Conservation (phyloP, 2,329 filamentous ascomycete genomes). For the Neodidymelliopsis sp. region DNA sequence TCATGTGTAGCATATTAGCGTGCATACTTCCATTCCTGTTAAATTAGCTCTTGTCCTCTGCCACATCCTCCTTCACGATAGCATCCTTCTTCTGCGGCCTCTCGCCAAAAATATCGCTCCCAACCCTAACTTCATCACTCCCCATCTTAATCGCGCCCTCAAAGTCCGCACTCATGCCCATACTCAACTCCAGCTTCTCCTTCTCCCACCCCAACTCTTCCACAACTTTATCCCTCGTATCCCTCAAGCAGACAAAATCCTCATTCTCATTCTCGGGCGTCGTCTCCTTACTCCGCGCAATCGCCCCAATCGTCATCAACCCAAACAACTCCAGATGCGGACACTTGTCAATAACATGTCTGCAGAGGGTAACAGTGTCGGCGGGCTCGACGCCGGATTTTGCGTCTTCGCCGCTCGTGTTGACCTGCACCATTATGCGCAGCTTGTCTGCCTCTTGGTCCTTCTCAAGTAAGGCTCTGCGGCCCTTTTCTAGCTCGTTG, state of each 20-base stretch:
- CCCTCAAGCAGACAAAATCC: conserved; percentile 76
- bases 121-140: conserved; percentile 88
- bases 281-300: conserved; percentile 80
- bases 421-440: conserved; percentile 88
- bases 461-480: conserved; percentile 62
- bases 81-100: conserved; percentile 82
- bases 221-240: conserved; percentile 75
- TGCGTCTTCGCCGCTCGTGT: conserved; percentile 85
- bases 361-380: conserved; percentile 70
- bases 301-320: conserved; percentile 97
- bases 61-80: conserved; percentile 61
- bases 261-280: conserved; percentile 83
- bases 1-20: no score
- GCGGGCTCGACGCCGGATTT: conserved; percentile 84
- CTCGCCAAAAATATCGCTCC: conserved; percentile 91
- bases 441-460: conserved; percentile 56
- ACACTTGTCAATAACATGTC: conserved; percentile 73
- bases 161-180: conserved; percentile 99
- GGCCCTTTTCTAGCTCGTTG: conserved; percentile 77
- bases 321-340: conserved; percentile 78
- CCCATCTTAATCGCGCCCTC: conserved; percentile 85
- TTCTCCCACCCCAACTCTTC: conserved; percentile 64
- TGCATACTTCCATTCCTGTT: background rate
- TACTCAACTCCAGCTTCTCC: conserved; percentile 82
- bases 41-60: conserved; percentile 23